A percentile compares a stretch with the other conserved stretches of the same genome.
These are phyloP conservation scores for Castanea sativa DNA, from an alignment of 306 rosid species.

Conservation along the genomic window DNA sequence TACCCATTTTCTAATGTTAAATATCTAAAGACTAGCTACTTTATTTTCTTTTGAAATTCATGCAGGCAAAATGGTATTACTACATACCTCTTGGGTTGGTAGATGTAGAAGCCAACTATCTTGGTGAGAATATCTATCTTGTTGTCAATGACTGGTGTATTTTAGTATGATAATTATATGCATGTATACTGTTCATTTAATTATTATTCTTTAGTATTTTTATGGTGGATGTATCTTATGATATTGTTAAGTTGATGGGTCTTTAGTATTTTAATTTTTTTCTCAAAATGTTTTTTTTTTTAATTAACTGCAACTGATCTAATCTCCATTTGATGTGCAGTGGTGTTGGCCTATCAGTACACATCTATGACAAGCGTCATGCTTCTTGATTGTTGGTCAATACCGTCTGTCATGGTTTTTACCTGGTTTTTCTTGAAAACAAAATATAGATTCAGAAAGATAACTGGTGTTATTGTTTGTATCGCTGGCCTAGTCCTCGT, in stretches of 20 bases:
- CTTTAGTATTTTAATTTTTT: neutral
- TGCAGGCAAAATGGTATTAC: slow-evolving; percentile 89
- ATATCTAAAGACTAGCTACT: slow-evolving; percentile 5
- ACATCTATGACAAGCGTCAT: slow-evolving; percentile 92
- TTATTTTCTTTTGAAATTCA: slow-evolving; percentile 10
- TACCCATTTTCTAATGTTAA: neutral
- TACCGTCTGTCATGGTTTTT: slow-evolving; percentile 87
- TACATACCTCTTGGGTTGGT: slow-evolving; percentile 78
- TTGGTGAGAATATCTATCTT: slow-evolving; percentile 48
- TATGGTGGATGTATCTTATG: neutral
- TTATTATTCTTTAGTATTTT: neutral
- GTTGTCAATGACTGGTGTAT: neutral
- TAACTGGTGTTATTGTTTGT: slow-evolving; percentile 76
- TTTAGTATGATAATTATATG: neutral
- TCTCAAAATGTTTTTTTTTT: slow-evolving; percentile 7
- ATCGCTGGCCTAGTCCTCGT: slow-evolving; percentile 83
- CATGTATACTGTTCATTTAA: neutral
- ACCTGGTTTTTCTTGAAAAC: slow-evolving; percentile 97
- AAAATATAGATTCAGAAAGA: slow-evolving; percentile 68
- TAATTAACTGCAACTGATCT: neutral
- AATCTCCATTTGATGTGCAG: slow-evolving; percentile 46
- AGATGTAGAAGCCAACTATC: slow-evolving; percentile 95
- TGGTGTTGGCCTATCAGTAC: slow-evolving; percentile 97
- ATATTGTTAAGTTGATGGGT: neutral
- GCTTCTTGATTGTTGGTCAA: slow-evolving; percentile 97